Evolutionary conservation across 1,284 basidiomycete genomes (phyloP), one percentile per base, ranked within the genome.

Genomic region (Thelephora terrestris): DNA sequence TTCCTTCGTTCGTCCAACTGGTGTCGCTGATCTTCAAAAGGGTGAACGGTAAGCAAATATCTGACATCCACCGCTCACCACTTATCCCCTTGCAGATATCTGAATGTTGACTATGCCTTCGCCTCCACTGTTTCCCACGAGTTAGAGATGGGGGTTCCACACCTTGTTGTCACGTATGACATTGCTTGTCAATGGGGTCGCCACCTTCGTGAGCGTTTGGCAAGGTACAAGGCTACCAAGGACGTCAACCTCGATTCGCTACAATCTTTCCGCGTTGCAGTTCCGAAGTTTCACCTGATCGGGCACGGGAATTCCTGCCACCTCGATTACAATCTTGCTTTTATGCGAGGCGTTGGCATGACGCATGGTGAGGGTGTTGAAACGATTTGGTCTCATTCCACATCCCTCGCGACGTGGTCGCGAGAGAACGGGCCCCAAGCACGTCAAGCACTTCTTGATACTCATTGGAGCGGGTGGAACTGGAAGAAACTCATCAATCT

Each of bases 1-100:
- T 47, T 58, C 61, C 4, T 58, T 68, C 46, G 60, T 61, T 12
- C 55, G 60, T 0, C 61, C 59, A 1, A 59, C 53, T 20, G 57
- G 59, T 0, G 53, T 68, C 1, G 67, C 62, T 0, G 65, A 70
- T 53, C 55, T 71, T 2, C 67, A n/a, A n/a, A n/a, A n/a, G n/a
- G n/a, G n/a, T n/a, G n/a, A n/a, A n/a, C n/a, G n/a, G n/a, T n/a
- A n/a, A 69, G 44, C 55, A 58, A 10, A n/a, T 36, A 36, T n/a
- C 29, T 20, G 4, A 39, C 64, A 66, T 43, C 65, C 64, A 10
- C 10, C 12, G 34, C 34, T 12, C 45, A n/a, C n/a, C n/a, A n/a
- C n/a, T 56, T 55, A 7, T 70, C 70, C 47, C 65, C n/a, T n/a
- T n/a, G n/a, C n/a, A n/a, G n/a, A n/a, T n/a, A n/a, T n/a, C n/a